Base-by-base conservation (phyloP, 768 basidiomycete genomes). In the Lentinula raphanica region DNA sequence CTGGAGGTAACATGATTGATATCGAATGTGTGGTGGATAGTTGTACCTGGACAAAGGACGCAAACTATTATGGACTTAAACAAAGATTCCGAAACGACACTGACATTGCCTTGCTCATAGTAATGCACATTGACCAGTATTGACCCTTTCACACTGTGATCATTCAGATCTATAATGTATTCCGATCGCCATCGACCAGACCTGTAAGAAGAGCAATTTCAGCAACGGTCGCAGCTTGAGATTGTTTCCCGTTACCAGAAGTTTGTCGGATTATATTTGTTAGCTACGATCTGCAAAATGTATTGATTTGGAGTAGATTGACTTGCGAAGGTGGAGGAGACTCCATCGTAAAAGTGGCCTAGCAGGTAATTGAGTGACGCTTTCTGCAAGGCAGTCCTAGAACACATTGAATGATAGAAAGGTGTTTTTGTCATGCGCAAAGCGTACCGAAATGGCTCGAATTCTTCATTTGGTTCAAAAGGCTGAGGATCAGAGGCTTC, bases 1-100 rank as follows among this genome's bases (percentile, higher is more conserved):
- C 81, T 40, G 82, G 72, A 23, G 84, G 87, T 54, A 87, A 80
- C 36, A 79, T 71, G 65, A 95, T 77, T 19, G 84, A 81, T 45
- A 90, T 67, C 19, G 76, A 76, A 66, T 93, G 88, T 5, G 76
- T 84, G 12, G 94, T 89, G 27, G 86, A 79, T 31, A 99, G 80
- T 81, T 98, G 97, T 31, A 98, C 95, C 92, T 98, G 63, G 25
- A n/a, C n/a, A n/a, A n/a, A n/a, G n/a, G n/a, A n/a, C n/a, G n/a
- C n/a, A n/a, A n/a, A n/a, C n/a, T n/a, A n/a, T n/a, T 23, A 49
- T 15, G 46, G 17, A 11, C 49, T 54, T 12, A 3, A 8, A 46
- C 11, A 60, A 17, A 15, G 15, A 25, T 53, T 32, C 13, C 5
- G 12, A 49, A 44, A 9, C 38, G 35, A 39, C 32, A 64, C 85